Percentiles rank a stretch among this genome's conserved stretches.
Conservation (phyloP, 345 rosid genomes). For the Passiflora organensis region DNA sequence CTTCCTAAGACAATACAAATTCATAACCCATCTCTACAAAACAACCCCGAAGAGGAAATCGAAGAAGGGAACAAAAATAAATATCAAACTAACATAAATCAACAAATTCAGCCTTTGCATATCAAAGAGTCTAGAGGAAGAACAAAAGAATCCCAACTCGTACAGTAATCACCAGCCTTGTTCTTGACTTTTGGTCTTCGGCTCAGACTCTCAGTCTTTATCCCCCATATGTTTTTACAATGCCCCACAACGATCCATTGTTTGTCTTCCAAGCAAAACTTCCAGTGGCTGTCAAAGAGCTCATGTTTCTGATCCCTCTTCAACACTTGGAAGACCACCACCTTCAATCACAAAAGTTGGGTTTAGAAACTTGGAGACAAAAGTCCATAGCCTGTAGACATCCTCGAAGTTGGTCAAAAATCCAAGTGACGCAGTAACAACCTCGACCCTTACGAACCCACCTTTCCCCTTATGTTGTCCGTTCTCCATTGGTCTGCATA, state of each 20-base stretch:
- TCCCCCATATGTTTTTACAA: conserved; percentile 3
- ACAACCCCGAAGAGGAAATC: conserved; percentile 16
- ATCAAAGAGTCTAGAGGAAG: conserved; percentile 29
- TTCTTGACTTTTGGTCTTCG: conserved; percentile 24
- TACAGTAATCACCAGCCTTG: conserved; percentile 6
- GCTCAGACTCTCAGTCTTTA: conserved; percentile 26
- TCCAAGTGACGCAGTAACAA: conserved; percentile 91
- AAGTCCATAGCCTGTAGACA: conserved; percentile 85
- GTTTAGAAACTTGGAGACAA: conserved; percentile 85
- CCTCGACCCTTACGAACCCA: conserved; percentile 74
- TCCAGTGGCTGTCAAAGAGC: no score
- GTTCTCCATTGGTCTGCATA: conserved; percentile 68
- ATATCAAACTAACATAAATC: conserved; percentile 44
- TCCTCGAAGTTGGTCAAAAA: conserved; percentile 95
- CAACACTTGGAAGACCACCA: conserved; percentile 64
- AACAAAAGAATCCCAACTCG: conserved; percentile 28
- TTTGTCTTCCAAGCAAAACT: no score
- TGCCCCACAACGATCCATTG: not conserved
- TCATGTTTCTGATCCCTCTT: conserved; percentile 61
- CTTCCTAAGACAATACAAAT: conserved; percentile 35
- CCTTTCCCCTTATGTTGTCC: conserved; percentile 50
- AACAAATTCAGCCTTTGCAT: conserved; percentile 41
- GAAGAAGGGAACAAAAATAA: conserved; percentile 6
- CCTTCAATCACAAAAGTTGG: conserved; percentile 62
- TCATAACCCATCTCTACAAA: conserved; percentile 47